These are phyloP conservation scores for Kwoniella dejecticola DNA, from an alignment of 768 basidiomycete species.

Conservation along the genomic window DNA sequence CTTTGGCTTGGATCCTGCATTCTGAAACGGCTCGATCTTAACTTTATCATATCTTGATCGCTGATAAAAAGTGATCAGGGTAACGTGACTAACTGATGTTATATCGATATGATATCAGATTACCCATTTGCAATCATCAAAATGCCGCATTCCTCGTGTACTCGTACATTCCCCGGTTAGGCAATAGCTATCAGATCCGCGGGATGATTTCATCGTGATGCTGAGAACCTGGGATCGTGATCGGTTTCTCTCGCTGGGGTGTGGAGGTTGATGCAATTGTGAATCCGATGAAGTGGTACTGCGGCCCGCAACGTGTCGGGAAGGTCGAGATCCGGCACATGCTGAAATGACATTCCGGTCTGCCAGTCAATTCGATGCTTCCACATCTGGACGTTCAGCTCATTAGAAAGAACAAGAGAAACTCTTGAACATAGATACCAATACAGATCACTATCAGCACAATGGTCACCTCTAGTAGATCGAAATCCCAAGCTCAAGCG, in stretches of 20 bases:
- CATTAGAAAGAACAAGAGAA: no score
- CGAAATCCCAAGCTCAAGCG: conserved; percentile 5
- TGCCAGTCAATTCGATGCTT: no score
- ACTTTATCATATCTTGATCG: conserved; percentile 1
- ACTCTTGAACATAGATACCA: no score
- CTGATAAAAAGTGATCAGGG: not conserved
- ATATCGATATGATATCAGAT: not conserved
- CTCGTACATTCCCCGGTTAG: conserved; percentile 13
- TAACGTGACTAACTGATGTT: conserved; percentile 7
- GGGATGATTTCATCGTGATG: not conserved
- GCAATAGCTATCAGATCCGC: not conserved
- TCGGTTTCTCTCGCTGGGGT: not conserved
- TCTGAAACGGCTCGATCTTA: conserved; percentile 9
- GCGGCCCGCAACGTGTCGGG: not conserved
- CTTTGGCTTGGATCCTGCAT: no score
- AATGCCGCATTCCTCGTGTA: no score
- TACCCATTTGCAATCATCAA: not conserved
- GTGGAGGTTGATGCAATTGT: no score
- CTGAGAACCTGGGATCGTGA: not conserved
- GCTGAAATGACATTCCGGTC: no score
- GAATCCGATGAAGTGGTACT: no score
- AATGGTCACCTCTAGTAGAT: conserved; percentile 11
- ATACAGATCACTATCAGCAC: no score
- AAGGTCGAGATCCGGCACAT: no score
- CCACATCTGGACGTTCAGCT: no score